Percentiles rank a stretch among this genome's conserved stretches.
Conservation (phyloP, 441 rosid species). For the Erysimum cheiri region DNA sequence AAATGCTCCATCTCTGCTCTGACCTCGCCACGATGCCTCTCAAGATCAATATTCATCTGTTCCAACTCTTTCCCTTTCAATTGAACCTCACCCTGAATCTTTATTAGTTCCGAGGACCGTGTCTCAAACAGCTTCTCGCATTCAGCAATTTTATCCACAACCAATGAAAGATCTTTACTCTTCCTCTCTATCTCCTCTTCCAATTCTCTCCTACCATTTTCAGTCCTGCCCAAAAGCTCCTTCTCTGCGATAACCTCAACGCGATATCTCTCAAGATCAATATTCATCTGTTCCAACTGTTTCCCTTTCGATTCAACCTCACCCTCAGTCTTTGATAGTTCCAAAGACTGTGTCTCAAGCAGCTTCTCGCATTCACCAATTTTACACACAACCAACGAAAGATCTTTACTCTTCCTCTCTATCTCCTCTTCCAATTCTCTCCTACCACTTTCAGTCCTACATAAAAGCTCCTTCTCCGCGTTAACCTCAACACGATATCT, state of each 20-base stretch:
- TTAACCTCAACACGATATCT: constrained; percentile 7
- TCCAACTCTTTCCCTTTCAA: constrained; percentile 31
- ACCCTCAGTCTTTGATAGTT: not conserved
- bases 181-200: constrained; percentile 22
- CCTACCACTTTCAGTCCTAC: not conserved
- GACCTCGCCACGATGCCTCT: constrained; percentile 20
- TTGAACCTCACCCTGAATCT: constrained; percentile 37
- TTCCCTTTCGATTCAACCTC: constrained; percentile 42
- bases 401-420: not conserved
- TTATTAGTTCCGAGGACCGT: not conserved
- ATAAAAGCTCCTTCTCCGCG: constrained; percentile 14
- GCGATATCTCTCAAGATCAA: constrained; percentile 24
- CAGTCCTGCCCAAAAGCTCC: constrained; percentile 1
- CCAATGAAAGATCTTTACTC: not conserved
- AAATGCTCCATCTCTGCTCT: constrained; percentile 15
- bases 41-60: constrained; percentile 12
- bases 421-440: constrained; percentile 15
- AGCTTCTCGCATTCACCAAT: not conserved
- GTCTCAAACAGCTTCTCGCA: constrained; percentile 28
- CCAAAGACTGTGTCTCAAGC: not conserved
- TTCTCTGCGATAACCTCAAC: constrained; percentile 13
- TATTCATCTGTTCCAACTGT: constrained; percentile 7
- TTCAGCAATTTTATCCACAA: not conserved
- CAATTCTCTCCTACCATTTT: not conserved
- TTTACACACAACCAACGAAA: not conserved